These are phyloP conservation scores for Lentinula novae-zelandiae DNA, from an alignment of 1,284 basidiomycete genomes.

Conservation along the genomic window DNA sequence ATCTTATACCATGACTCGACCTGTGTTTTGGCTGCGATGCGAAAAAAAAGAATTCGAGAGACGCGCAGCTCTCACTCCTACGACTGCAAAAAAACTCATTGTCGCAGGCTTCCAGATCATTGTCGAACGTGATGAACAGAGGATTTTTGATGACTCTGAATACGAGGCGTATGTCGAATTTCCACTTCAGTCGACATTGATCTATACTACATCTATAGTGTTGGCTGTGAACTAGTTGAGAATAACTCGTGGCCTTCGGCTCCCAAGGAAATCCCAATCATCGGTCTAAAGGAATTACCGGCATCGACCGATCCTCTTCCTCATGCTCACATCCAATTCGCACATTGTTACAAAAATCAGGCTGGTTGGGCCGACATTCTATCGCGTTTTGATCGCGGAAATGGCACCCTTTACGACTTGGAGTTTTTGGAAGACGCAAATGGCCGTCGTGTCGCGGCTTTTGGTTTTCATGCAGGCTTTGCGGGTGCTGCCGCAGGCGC, in stretches of 20 bases:
- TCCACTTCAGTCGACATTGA: conserved; percentile 8
- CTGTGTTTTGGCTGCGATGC: conserved; percentile 83
- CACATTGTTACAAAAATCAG: conserved; percentile 98
- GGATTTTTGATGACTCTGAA: conserved; percentile 95
- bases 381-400: conserved; percentile 82
- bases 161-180: conserved; percentile 76
- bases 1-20: conserved; percentile 27
- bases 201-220: conserved; percentile 40
- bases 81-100: conserved; percentile 88
- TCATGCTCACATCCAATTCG: conserved; percentile 98
- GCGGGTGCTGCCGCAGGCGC: conserved; percentile 95
- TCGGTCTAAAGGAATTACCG: conserved; percentile 95
- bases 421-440: conserved; percentile 91
- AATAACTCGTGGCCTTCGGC: conserved; percentile 91
- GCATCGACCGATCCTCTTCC: conserved; percentile 76
- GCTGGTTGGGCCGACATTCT: conserved; percentile 91
- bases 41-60: conserved; percentile 95
- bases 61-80: conserved; percentile 91
- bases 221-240: conserved; percentile 85
- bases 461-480: conserved; percentile 98
- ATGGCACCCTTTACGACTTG: conserved; percentile 91
- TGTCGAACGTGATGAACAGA: conserved; percentile 92
- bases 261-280: conserved; percentile 77
- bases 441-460: conserved; percentile 95
- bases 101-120: conserved; percentile 89